A percentile compares a stretch with the other conserved stretches of the same genome.
These are phyloP conservation scores for Colletotrichum truncatum DNA, from an alignment of 2,329 filamentous ascomycete species.

Conservation along the genomic window DNA sequence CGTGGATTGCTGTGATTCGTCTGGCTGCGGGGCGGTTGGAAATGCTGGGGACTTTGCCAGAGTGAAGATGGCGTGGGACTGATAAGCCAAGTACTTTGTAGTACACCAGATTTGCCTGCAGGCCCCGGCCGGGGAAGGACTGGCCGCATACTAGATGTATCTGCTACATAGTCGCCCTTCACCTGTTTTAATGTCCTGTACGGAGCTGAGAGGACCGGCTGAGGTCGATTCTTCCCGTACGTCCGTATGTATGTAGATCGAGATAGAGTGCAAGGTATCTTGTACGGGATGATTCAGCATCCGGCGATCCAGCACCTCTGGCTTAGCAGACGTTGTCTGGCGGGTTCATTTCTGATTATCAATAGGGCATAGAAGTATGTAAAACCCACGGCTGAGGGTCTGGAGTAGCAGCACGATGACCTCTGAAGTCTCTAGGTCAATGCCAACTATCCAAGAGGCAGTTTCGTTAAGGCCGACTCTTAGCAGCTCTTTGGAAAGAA, in stretches of 20 bases:
- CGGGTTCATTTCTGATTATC: too few species aligned
- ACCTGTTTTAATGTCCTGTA: not conserved
- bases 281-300: not conserved
- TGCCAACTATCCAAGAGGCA: too few species aligned
- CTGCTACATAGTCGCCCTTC: not conserved
- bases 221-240: not conserved
- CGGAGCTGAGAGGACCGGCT: not conserved
- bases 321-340: too few species aligned
- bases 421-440: too few species aligned
- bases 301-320: not conserved
- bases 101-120: conserved; percentile 26
- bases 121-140: conserved; percentile 18
- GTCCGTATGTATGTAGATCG: conserved; percentile 9
- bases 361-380: too few species aligned
- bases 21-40: conserved; percentile 16
- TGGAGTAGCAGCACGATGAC: too few species aligned
- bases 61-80: conserved; percentile 26
- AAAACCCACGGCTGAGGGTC: too few species aligned
- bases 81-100: conserved; percentile 33
- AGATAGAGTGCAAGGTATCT: not conserved
- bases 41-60: conserved; percentile 13
- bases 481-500: too few species aligned
- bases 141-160: not conserved
- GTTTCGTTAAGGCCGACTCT: too few species aligned
- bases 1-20: conserved; percentile 34